phyloP scores from a whole-genome alignment of 495 filamentous ascomycete species.

The Polyplosphaeria fusca region DNA sequence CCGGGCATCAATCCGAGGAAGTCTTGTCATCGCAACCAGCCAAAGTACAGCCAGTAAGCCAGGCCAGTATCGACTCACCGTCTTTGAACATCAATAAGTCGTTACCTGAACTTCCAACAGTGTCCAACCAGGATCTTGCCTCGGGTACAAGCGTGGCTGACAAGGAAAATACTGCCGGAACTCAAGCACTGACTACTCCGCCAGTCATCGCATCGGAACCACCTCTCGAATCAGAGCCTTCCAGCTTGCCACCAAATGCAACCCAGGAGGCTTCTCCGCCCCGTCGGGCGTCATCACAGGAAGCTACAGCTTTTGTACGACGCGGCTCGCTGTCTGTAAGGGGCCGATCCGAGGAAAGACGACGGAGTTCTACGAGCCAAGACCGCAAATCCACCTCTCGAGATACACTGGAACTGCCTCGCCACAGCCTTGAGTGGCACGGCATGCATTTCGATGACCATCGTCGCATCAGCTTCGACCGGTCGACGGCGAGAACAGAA shows the following conservation, averaged over 20 bases:
- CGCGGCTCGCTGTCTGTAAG: constrained; percentile 14
- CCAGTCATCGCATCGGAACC: neutral
- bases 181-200: neutral
- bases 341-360: constrained; percentile 22
- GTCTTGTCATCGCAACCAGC: neutral
- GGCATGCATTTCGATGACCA: constrained; percentile 22
- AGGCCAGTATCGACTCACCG: too few species aligned
- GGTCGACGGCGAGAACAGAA: constrained; percentile 40
- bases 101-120: constrained; percentile 12
- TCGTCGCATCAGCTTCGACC: constrained; percentile 28
- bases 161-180: neutral
- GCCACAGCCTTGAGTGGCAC: constrained; percentile 20
- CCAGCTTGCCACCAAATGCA: too few species aligned
- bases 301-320: constrained; percentile 5
- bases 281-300: constrained; percentile 8
- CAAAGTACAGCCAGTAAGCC: too few species aligned
- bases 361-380: constrained; percentile 19
- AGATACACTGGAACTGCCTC: constrained; percentile 26
- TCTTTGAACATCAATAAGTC: constrained; percentile 22
- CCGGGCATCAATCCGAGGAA: neutral
- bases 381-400: constrained; percentile 23
- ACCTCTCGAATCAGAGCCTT: neutral
- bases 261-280: neutral
- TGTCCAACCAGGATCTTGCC: neutral
- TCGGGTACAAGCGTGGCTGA: too few species aligned